phyloP scores from a whole-genome alignment of 768 basidiomycete species.

The Pulveroboletus frians region DNA sequence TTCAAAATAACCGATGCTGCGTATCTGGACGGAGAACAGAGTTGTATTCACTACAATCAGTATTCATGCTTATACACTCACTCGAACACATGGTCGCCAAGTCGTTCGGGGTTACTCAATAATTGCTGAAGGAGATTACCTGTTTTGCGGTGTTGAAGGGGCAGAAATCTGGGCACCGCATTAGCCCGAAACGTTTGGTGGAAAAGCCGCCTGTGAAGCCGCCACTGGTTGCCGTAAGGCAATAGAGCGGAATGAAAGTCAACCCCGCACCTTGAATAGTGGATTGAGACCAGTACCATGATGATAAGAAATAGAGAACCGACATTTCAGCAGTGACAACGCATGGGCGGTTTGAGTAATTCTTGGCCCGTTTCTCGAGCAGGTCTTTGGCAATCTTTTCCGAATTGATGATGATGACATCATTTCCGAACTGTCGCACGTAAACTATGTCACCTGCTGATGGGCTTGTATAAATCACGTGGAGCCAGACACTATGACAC shows the following conservation, averaged over 20 bases:
- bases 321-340: constrained; percentile 1
- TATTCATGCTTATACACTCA: not conserved
- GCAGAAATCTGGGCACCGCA: constrained; percentile 20
- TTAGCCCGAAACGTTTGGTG: constrained; percentile 14
- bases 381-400: constrained; percentile 6
- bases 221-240: constrained; percentile 21
- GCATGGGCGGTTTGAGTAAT: constrained; percentile 8
- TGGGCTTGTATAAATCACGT: not conserved
- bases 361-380: constrained; percentile 5
- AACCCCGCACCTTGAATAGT: constrained; percentile 8
- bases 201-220: constrained; percentile 21
- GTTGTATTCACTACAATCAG: not conserved
- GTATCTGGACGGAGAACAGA: constrained; percentile 1
- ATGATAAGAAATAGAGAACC: not conserved
- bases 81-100: constrained; percentile 34
- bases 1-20: constrained; percentile 12
- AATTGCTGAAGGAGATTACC: constrained; percentile 30
- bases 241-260: constrained; percentile 14
- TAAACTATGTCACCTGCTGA: constrained; percentile 4
- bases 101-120: constrained; percentile 27
- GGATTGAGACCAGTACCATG: not conserved
- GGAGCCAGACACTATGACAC: not conserved
- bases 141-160: constrained; percentile 24
- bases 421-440: not conserved
- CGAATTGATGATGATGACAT: constrained; percentile 11